Conservation (phyloP, 1,139 yeast species). For the Wickerhamomyces sp. region DNA sequence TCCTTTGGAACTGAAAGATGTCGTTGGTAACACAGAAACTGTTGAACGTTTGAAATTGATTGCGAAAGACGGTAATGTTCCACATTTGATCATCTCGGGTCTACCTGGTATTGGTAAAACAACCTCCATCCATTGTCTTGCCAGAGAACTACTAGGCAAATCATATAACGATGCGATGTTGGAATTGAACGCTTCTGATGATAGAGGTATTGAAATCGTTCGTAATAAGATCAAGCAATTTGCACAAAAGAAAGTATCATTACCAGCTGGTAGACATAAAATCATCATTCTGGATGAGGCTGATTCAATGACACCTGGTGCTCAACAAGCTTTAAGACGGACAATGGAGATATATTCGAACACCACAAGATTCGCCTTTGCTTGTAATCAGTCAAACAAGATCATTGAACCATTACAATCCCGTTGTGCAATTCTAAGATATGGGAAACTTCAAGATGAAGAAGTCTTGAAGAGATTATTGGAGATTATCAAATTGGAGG, state of each 20-base stretch:
- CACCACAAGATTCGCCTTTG: slow-evolving; percentile 95
- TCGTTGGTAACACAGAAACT: slow-evolving; percentile 92
- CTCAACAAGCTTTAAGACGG: slow-evolving; percentile 94
- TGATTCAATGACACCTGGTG: slow-evolving; percentile 98
- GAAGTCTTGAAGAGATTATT: slow-evolving; percentile 76
- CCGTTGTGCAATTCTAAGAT: slow-evolving; percentile 91
- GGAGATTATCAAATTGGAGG: slow-evolving; percentile 65
- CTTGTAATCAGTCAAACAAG: slow-evolving; percentile 91
- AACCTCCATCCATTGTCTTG: slow-evolving; percentile 87
- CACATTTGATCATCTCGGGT: slow-evolving; percentile 91
- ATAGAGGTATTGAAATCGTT: slow-evolving; percentile 93
- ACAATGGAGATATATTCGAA: slow-evolving; percentile 96
- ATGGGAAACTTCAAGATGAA: slow-evolving; percentile 73
- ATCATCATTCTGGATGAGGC: slow-evolving; percentile 92
- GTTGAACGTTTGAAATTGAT: slow-evolving; percentile 78
- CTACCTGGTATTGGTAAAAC: slow-evolving; percentile 97
- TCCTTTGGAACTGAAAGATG: slow-evolving; percentile 71
- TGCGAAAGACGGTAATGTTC: slow-evolving; percentile 93
- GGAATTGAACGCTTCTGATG: slow-evolving; percentile 94
- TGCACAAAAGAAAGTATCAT: slow-evolving; percentile 85
- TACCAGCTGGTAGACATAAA: slow-evolving; percentile 76
- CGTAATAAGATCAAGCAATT: slow-evolving; percentile 89
- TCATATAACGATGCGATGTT: slow-evolving; percentile 77
- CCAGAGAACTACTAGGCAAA: slow-evolving; percentile 75
- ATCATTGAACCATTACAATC: slow-evolving; percentile 96